Conservation (phyloP, 140 eudicot species). For the Ambrosia hybrid region DNA sequence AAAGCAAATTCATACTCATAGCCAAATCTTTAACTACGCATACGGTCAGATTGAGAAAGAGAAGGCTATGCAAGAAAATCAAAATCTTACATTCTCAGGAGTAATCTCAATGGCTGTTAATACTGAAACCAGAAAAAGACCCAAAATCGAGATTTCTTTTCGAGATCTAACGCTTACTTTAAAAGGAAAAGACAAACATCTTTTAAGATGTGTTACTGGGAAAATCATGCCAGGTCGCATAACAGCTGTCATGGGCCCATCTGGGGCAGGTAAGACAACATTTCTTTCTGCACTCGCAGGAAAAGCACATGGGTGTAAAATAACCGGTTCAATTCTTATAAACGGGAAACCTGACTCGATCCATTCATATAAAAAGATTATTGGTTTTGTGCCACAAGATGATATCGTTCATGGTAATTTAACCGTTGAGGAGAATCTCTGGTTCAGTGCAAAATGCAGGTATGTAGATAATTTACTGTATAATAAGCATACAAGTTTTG, state of each 20-base stretch:
- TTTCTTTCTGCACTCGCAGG: constrained; percentile 90
- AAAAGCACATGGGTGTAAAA: constrained; percentile 81
- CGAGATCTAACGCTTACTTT: constrained; percentile 72
- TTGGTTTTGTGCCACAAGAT: constrained; percentile 96
- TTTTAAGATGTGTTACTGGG: constrained; percentile 76
- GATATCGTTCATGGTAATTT: constrained; percentile 88
- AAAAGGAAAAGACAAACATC: constrained; percentile 66
- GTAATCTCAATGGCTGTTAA: constrained; percentile 71
- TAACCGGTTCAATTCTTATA: constrained; percentile 62
- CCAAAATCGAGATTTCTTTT: constrained; percentile 75
- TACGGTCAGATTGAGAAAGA: constrained; percentile 86
- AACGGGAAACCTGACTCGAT: constrained; percentile 75
- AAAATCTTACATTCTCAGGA: constrained; percentile 75
- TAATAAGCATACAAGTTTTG: constrained; percentile 1
- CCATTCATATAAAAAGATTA: constrained; percentile 70
- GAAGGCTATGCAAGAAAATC: constrained; percentile 72
- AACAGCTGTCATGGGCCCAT: constrained; percentile 96
- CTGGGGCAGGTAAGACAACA: constrained; percentile 96
- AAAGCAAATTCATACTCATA: constrained; percentile 63
- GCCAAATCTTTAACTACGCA: constrained; percentile 81
- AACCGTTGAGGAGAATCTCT: constrained; percentile 88
- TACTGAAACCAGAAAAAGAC: constrained; percentile 59
- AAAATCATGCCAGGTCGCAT: constrained; percentile 79
- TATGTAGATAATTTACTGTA: constrained; percentile 28
- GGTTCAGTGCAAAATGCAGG: constrained; percentile 99